Evolutionary conservation across 2,329 filamentous ascomycete species (phyloP), one percentile per base, ranked within the genome.

Genomic region (Dactylellina drechsleri): DNA sequence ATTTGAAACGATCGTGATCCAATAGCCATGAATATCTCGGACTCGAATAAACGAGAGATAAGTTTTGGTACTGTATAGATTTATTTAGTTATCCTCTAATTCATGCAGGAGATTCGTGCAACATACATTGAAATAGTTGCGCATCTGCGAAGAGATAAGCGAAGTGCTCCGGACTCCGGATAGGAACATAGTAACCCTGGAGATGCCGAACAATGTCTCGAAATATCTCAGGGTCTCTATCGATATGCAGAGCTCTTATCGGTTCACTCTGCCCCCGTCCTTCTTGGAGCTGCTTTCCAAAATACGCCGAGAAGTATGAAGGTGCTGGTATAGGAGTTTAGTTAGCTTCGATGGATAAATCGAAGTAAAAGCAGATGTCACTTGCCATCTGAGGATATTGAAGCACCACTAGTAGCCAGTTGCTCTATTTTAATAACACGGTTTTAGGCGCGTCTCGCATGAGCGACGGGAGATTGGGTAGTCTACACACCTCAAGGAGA

Each of bases 301-400:
- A 98, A 84, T 95, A 97, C 79, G 92, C 90, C 18, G 94, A 96
- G 83, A 98, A 97, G 82, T 97, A 97, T 58, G 93, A 97, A 71
- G 94, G 94, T 80, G 93, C 94, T 96, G 83, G 85, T 84, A 49
- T 23, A n/a, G 8, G 47, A 6, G 13, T 36, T 16, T 28, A 15
- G 54, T 74, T 74, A 74, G 70, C 80, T 77, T 73, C 5, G 13
- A 36, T 36, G 31, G 18, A 62, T 58, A 62, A 70, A 65, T 68
- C 67, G 43, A 61, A 20, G 13, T 36, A 5, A 36, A 8, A 15
- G 15, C 23, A 66, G 54, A 56, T 49, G 40, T 64, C 61, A 83
- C 87, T 84, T 82, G 91, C 89, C 89, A 87, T 91, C 89, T 77
- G 88, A 91, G 66, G 88, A 88, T 71, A 91, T 87, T 57, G 88